phyloP scores from a whole-genome alignment of 106 monocot species.

The Dendrobium officinale region DNA sequence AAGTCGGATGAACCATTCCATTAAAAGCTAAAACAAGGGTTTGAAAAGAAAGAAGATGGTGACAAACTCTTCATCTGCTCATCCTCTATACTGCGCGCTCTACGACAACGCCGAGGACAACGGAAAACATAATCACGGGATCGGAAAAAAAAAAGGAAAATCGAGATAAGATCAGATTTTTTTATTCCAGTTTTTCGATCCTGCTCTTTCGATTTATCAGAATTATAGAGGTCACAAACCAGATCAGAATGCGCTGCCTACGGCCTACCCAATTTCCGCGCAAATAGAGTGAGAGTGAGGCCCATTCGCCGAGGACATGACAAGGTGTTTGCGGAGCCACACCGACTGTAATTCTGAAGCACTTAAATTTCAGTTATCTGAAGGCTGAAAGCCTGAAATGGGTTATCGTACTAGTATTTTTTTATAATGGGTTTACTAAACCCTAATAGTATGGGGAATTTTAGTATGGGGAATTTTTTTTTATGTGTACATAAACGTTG shows the following conservation, averaged over 20 bases:
- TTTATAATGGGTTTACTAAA: no score
- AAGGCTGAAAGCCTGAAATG: no score
- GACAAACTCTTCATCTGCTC: background rate
- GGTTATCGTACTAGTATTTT: no score
- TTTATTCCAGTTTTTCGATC: background rate
- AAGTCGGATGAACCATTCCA: background rate
- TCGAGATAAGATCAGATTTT: background rate
- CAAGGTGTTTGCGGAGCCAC: background rate
- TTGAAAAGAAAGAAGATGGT: constrained; percentile 1
- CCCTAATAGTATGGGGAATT: no score
- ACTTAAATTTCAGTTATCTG: no score
- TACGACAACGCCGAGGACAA: background rate
- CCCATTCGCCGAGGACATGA: background rate
- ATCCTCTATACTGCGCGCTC: background rate
- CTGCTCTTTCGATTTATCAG: background rate
- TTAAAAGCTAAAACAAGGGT: background rate
- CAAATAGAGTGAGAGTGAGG: background rate
- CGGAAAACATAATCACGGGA: background rate
- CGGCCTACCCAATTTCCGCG: background rate
- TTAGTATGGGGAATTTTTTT: no score
- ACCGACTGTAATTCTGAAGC: no score
- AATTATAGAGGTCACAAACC: background rate
- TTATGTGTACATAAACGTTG: no score
- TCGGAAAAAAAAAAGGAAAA: background rate
- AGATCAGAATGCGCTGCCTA: background rate